Evolutionary conservation across 169 alveolate genomes (phyloP), one percentile per base, ranked within the genome.

Genomic region (Plasmodium malariae): DNA sequence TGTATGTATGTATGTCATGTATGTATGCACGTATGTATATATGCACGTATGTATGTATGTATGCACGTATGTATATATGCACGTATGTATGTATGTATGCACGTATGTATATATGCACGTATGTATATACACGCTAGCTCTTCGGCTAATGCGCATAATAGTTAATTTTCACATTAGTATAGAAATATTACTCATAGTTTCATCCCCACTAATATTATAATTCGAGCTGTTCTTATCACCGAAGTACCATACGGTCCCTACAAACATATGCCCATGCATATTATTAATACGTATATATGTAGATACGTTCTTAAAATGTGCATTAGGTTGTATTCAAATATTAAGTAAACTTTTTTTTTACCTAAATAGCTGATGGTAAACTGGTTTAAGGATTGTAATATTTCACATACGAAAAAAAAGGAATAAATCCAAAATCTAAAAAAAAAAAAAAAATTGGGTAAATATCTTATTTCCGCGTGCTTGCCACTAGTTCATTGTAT

Each of bases 221-320:
- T 62, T 40, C 3, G n/a, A 51, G n/a, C 51, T 62, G 5, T 28
- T n/a, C 55, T 78, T 78, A 40, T 78, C 89, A 28, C 89, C 28
- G 28, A 78, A 78, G 55, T 78, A 78, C 89, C 89, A 78, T 4
- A 78, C 78, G 7, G 89, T 51, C 28, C 89, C 89, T 78, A 28
- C 54, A 65, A 63, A 78, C 32, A 26, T 17, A 28, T 12, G 51
- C 12, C n/a, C 6, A 69, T 24, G 21, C 30, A 62, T n/a, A n/a
- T n/a, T n/a, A n/a, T n/a, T n/a, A n/a, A n/a, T n/a, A n/a, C n/a
- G n/a, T n/a, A n/a, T n/a, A n/a, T n/a, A n/a, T n/a, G n/a, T n/a
- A n/a, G 43, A 67, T 26, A 28, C 40, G n/a, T 36, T 67, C 19
- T 30, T 24, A 12, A 67, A 40, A 26, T 48, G n/a, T n/a, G n/a